Percentiles rank a stretch among this genome's conserved stretches.
Evolutionary conservation across 164 flowering plant genomes (phyloP).

Genomic region (Aristolochia californica): DNA sequence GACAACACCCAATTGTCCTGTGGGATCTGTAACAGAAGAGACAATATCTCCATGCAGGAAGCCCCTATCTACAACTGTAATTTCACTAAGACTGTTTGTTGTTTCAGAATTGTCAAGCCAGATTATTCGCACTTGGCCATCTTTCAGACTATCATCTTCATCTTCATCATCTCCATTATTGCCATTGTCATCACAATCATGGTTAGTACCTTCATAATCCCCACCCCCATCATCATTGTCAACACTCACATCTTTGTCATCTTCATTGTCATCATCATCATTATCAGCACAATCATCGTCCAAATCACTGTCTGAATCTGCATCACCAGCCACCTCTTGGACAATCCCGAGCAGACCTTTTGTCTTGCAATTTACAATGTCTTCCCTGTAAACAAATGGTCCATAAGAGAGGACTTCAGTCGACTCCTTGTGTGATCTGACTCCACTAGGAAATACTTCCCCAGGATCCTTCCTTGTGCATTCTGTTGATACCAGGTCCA

Average conservation of each 20-base stretch:
- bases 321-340: conserved; percentile 41
- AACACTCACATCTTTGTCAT: conserved; percentile 1
- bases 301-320: conserved; percentile 1
- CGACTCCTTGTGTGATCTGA: conserved; percentile 6
- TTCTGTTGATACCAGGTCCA: conserved; percentile 4
- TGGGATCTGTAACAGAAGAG: conserved; percentile 66
- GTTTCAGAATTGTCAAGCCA: conserved; percentile 80
- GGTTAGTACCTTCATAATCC: conserved; percentile 16
- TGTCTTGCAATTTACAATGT: conserved; percentile 50
- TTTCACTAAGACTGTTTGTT: conserved; percentile 34
- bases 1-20: conserved; percentile 86
- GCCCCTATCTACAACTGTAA: conserved; percentile 68
- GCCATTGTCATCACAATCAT: conserved; percentile 12
- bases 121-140: conserved; percentile 67
- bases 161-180: conserved; percentile 12
- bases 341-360: conserved; percentile 32
- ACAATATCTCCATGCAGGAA: conserved; percentile 94
- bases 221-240: conserved; percentile 23
- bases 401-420: conserved; percentile 16
- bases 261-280: conserved; percentile 15
- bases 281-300: conserved; percentile 27
- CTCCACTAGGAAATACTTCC: too few species aligned
- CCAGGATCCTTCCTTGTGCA: not conserved
- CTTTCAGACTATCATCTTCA: conserved; percentile 37
- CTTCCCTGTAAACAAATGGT: conserved; percentile 56